Evolutionary conservation across 306 rosid species (phyloP).

Genomic region (Cyamopsis tetragonoloba): DNA sequence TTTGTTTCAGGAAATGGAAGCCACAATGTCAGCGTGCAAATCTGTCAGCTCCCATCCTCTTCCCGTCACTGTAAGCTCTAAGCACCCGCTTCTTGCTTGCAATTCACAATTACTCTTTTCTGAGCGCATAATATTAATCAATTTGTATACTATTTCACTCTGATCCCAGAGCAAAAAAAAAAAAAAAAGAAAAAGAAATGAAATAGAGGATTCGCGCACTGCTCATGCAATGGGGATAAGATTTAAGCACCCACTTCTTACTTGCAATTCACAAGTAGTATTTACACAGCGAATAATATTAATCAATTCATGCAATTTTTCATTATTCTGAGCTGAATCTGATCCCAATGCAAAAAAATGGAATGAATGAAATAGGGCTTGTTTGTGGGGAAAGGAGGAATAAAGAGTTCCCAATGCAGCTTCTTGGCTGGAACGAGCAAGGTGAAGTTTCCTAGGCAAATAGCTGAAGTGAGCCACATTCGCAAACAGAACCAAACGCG

Average conservation of each 20-base stretch:
- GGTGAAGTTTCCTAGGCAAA: slow-evolving; percentile 51
- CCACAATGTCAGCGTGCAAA: slow-evolving; percentile 63
- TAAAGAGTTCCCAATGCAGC: slow-evolving; percentile 64
- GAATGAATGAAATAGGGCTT: slow-evolving; percentile 46
- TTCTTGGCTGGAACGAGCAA: slow-evolving; percentile 49
- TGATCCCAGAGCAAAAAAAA: no score
- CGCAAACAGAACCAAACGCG: slow-evolving; percentile 21
- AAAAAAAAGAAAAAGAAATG: no score
- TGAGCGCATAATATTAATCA: no score
- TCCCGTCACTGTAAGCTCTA: slow-evolving; percentile 49
- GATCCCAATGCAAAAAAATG: neutral
- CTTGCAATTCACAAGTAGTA: neutral
- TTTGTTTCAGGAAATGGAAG: slow-evolving; percentile 51
- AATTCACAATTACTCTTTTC: neutral
- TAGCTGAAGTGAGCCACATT: slow-evolving; percentile 28
- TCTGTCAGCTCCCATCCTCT: slow-evolving; percentile 49
- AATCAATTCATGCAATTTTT: neutral
- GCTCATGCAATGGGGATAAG: no score
- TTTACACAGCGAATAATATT: neutral
- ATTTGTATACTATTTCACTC: no score
- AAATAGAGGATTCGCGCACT: no score
- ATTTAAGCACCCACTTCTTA: neutral
- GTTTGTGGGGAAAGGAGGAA: slow-evolving; percentile 44
- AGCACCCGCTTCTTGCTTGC: neutral
- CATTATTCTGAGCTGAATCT: neutral